A percentile compares a stretch with the other conserved stretches of the same genome.
These are phyloP conservation scores for Plenodomus tracheiphilus DNA, from an alignment of 2,329 filamentous ascomycete species.

Conservation along the genomic window DNA sequence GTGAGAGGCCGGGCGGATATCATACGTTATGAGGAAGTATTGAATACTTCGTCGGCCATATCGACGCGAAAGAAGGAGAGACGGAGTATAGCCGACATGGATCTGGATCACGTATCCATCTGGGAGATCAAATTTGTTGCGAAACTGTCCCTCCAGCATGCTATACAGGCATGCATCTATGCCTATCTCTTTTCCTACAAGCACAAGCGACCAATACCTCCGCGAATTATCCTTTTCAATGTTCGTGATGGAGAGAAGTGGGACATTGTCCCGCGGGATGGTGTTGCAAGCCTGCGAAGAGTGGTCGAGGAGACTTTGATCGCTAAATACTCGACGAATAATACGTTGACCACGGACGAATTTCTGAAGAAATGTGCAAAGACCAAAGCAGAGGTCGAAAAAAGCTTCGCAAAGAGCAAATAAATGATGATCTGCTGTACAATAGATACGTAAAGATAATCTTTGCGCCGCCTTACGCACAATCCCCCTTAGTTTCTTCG, in stretches of 20 bases:
- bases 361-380: background rate
- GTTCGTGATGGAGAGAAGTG: background rate
- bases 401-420: background rate
- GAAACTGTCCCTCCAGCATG: background rate
- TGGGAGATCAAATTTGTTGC: background rate
- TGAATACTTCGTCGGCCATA: background rate
- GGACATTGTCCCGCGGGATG: background rate
- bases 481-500: no score
- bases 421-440: background rate
- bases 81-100: background rate
- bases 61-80: background rate
- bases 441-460: background rate
- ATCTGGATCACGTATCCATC: background rate
- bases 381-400: background rate
- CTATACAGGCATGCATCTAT: background rate
- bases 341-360: background rate
- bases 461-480: no score
- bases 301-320: background rate
- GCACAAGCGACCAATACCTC: background rate
- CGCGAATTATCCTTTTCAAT: background rate
- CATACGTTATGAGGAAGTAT: background rate
- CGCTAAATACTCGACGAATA: background rate
- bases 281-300: background rate
- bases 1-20: background rate
- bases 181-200: background rate